phyloP scores from a whole-genome alignment of 495 filamentous ascomycete species.

The Hypomontagnella monticulosa region DNA sequence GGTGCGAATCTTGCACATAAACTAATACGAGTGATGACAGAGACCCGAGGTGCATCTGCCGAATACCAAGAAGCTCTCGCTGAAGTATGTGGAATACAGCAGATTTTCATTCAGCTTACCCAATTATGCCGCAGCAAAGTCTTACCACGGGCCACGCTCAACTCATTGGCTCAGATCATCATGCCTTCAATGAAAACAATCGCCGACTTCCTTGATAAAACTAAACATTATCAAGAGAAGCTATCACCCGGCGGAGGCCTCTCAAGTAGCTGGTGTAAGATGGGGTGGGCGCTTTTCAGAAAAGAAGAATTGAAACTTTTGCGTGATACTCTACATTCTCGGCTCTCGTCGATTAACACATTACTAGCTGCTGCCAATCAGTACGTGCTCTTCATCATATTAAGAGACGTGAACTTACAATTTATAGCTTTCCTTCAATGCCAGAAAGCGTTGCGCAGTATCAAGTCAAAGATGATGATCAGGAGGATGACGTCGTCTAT shows the following conservation, averaged over 20 bases:
- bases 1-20: slow-evolving; percentile 32
- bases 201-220: slow-evolving; percentile 18
- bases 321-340: slow-evolving; percentile 1
- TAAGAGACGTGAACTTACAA: not conserved
- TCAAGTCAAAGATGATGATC: not conserved
- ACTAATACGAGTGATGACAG: slow-evolving; percentile 33
- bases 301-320: slow-evolving; percentile 12
- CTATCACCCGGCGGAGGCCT: not conserved
- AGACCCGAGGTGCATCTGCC: slow-evolving; percentile 18
- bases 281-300: slow-evolving; percentile 12
- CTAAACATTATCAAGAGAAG: slow-evolving; percentile 17
- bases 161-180: slow-evolving; percentile 23
- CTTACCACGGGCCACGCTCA: slow-evolving; percentile 16
- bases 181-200: slow-evolving; percentile 26
- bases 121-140: slow-evolving; percentile 16
- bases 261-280: slow-evolving; percentile 12
- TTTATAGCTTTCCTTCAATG: not conserved
- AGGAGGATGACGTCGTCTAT: not conserved
- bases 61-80: slow-evolving; percentile 34
- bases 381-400: not conserved
- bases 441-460: not conserved
- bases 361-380: slow-evolving; percentile 5
- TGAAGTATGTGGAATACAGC: slow-evolving; percentile 27
- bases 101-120: slow-evolving; percentile 27
- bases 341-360: slow-evolving; percentile 10